Percentiles rank a stretch among this genome's conserved stretches.
Conservation (phyloP, 2,329 filamentous ascomycete genomes). For the Rutstroemia sp. region DNA sequence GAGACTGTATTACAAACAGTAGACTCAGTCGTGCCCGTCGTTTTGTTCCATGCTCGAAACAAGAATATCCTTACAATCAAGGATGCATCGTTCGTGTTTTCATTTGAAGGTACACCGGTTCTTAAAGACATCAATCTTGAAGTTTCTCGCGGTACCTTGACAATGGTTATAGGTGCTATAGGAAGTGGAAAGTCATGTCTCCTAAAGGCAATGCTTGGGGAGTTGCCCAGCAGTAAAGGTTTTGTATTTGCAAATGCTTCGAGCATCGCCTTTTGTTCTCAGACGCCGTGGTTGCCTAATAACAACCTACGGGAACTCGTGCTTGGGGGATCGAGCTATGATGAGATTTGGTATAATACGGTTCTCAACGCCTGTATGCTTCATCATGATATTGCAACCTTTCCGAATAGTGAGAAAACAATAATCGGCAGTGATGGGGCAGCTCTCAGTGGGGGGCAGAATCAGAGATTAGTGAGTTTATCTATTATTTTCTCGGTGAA, state of each 20-base stretch:
- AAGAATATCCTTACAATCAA: not conserved
- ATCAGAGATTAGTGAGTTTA: constrained; percentile 18
- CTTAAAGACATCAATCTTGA: constrained; percentile 13
- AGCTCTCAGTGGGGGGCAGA: constrained; percentile 26
- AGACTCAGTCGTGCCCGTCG: not conserved
- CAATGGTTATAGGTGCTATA: constrained; percentile 27
- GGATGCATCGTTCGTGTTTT: not conserved
- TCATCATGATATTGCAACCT: constrained; percentile 17
- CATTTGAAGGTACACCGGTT: not conserved
- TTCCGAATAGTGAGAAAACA: constrained; percentile 23
- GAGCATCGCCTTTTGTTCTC: constrained; percentile 35
- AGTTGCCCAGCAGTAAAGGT: constrained; percentile 12
- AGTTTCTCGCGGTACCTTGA: constrained; percentile 11
- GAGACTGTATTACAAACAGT: not conserved
- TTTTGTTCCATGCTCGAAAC: not conserved
- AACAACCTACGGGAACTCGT: constrained; percentile 35
- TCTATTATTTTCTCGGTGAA: not conserved
- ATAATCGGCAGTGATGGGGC: constrained; percentile 28
- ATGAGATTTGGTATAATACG: constrained; percentile 24
- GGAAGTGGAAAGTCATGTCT: constrained; percentile 28
- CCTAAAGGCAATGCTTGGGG: constrained; percentile 25
- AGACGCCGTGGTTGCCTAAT: constrained; percentile 39
- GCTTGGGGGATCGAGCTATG: constrained; percentile 25
- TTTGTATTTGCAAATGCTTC: constrained; percentile 8
- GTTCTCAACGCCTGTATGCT: constrained; percentile 22